Evolutionary conservation across 1,139 yeast genomes (phyloP), one percentile per base, ranked within the genome.

Genomic region (Suzukiozyma palmioleophila): DNA sequence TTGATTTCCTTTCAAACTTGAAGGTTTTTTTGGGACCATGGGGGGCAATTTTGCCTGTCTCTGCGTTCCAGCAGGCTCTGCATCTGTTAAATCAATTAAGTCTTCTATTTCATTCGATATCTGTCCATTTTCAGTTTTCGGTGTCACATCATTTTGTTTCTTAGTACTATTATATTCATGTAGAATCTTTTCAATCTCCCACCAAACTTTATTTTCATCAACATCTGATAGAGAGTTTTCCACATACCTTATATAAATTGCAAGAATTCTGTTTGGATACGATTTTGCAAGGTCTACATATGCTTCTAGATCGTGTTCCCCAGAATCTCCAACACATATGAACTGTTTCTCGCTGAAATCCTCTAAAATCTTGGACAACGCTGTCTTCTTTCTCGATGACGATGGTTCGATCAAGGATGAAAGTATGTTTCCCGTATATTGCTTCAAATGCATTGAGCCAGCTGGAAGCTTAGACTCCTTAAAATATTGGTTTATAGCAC

Each of bases 281-380:
- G 59, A 50, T 29, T 64, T 60, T 0, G 95, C 88, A 29, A 88
- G 63, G 30, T 84, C 84, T 5, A 79, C 74, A 56, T 92, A 94
- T 0, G 97, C 95, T 54, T 94, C 98, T 35, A 92, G 67, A 62
- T 94, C 99, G 46, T 83, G 82, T 56, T 94, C 98, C 1, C 98
- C 97, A 2, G 97, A 84, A 58, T 94, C 99, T 15, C 99, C 99
- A 21, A 92, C 74, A 41, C 95, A 69, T 15, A 92, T 71, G 55
- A 92, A 92, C 52, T 76, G 79, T 48, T 90, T 80, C 1, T 76
- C 49, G 0, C 95, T 90, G 54, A 88, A 90, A 53, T 90, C 96
- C 2, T 62, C 59, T 24, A 88, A 51, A n/a, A 92, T 75, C 43
- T 77, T 73, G 35, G 72, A 66, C 38, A 94, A 69, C 0, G 88